A percentile compares a stretch with the other conserved stretches of the same genome.
Evolutionary conservation across 805 yeast species (phyloP).

Genomic region (Cephaloascus albidus): DNA sequence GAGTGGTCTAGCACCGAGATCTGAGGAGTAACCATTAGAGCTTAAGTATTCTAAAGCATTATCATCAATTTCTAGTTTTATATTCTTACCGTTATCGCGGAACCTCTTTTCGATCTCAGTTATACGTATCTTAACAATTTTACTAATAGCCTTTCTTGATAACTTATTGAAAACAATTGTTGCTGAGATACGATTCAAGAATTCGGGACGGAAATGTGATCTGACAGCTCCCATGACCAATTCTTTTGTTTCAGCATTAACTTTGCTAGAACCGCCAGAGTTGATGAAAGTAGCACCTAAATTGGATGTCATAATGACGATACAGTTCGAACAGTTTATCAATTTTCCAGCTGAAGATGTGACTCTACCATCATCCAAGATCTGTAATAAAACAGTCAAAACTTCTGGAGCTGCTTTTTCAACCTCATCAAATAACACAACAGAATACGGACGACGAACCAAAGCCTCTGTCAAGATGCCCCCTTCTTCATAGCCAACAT

Average conservation of each 20-base stretch:
- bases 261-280: conserved; percentile 49
- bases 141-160: conserved; percentile 83
- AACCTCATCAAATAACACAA: conserved; percentile 92
- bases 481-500: conserved; percentile 62
- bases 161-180: conserved; percentile 89
- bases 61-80: conserved; percentile 63
- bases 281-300: conserved; percentile 89
- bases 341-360: conserved; percentile 92
- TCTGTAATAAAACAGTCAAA: conserved; percentile 80
- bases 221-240: conserved; percentile 78
- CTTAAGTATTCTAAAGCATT: conserved; percentile 78
- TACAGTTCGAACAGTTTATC: conserved; percentile 85
- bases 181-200: conserved; percentile 89
- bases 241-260: conserved; percentile 61
- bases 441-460: conserved; percentile 88
- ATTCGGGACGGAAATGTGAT: conserved; percentile 93
- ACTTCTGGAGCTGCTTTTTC: conserved; percentile 99
- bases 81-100: conserved; percentile 70
- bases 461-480: conserved; percentile 92
- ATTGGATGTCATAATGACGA: conserved; percentile 94
- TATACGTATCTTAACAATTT: conserved; percentile 82
- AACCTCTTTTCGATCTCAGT: conserved; percentile 81
- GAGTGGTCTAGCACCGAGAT: conserved; percentile 95
- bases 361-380: conserved; percentile 93
- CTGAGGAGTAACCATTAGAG: conserved; percentile 80